Evolutionary conservation across 352 stramenopile genomes (phyloP).

Genomic region (Globisporangium nagaii): DNA sequence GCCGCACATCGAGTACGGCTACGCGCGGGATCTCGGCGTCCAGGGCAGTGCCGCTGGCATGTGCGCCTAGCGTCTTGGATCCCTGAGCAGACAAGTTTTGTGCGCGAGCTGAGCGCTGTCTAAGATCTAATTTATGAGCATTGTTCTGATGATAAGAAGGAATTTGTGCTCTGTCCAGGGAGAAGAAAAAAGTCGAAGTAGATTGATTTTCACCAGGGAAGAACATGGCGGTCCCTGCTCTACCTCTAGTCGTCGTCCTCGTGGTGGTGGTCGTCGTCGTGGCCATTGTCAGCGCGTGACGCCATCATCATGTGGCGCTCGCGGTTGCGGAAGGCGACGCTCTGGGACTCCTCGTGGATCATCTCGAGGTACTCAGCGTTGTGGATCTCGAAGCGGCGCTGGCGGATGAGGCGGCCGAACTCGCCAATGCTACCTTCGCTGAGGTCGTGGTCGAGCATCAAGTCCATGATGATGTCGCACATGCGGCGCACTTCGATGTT

Average conservation of each 20-base stretch:
- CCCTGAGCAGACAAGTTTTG: not conserved
- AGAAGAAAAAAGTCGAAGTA: too few relatives aligned
- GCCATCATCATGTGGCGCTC: constrained; percentile 10
- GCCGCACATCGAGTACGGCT: constrained; percentile 51
- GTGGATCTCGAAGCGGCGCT: constrained; percentile 82
- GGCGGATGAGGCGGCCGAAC: constrained; percentile 74
- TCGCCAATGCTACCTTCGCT: constrained; percentile 57
- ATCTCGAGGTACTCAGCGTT: constrained; percentile 86
- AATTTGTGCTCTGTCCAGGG: too few relatives aligned
- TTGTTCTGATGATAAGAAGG: too few relatives aligned
- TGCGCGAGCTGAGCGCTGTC: too few relatives aligned
- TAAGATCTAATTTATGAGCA: too few relatives aligned
- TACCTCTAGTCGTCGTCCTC: not conserved
- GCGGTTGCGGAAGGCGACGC: constrained; percentile 9
- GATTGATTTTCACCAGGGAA: too few relatives aligned
- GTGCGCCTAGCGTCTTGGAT: constrained; percentile 1
- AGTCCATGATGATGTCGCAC: constrained; percentile 83
- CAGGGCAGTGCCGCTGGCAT: constrained; percentile 1
- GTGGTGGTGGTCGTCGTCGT: not conserved
- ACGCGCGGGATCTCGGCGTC: constrained; percentile 29
- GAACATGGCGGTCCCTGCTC: too few relatives aligned
- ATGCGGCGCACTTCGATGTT: constrained; percentile 84
- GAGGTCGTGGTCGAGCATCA: constrained; percentile 78
- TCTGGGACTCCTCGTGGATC: constrained; percentile 60
- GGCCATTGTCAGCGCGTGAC: not conserved